These are phyloP conservation scores for Cicer cuneatum DNA, from an alignment of 306 rosid species.

Conservation along the genomic window DNA sequence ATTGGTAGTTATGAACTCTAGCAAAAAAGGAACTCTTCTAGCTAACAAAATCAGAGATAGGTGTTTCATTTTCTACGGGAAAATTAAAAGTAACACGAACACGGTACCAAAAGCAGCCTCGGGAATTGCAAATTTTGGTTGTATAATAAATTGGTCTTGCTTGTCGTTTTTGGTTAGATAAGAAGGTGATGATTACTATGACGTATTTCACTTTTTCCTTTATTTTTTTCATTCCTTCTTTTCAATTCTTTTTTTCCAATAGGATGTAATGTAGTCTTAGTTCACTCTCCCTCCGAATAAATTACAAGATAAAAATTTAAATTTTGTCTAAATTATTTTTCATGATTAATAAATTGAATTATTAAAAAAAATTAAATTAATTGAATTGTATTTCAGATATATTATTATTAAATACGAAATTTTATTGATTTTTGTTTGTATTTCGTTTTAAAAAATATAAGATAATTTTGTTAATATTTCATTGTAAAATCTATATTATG, in stretches of 20 bases:
- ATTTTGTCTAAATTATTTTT: too few species aligned
- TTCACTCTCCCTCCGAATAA: too few species aligned
- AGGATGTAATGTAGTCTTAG: not conserved
- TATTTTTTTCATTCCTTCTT: not conserved
- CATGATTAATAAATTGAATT: too few species aligned
- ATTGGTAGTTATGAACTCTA: not conserved
- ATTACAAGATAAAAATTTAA: too few species aligned
- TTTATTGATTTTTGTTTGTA: too few species aligned
- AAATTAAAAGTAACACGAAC: slow-evolving; percentile 2
- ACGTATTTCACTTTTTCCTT: slow-evolving; percentile 49
- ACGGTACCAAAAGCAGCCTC: slow-evolving; percentile 48
- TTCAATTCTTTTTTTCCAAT: not conserved
- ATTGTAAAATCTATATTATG: too few species aligned
- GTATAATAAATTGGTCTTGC: slow-evolving; percentile 40
- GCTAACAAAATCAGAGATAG: slow-evolving; percentile 1
- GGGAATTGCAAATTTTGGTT: slow-evolving; percentile 45
- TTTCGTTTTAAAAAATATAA: too few species aligned
- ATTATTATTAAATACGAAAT: too few species aligned
- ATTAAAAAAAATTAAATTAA: too few species aligned
- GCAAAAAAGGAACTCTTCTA: not conserved
- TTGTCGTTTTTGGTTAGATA: slow-evolving; percentile 50
- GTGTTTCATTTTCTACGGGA: slow-evolving; percentile 12
- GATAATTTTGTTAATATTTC: too few species aligned
- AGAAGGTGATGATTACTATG: slow-evolving; percentile 53
- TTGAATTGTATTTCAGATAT: too few species aligned